Evolutionary conservation across 805 yeast species (phyloP), one percentile per base, ranked within the genome.

Genomic region (Saccharomycodes ludwigii): DNA sequence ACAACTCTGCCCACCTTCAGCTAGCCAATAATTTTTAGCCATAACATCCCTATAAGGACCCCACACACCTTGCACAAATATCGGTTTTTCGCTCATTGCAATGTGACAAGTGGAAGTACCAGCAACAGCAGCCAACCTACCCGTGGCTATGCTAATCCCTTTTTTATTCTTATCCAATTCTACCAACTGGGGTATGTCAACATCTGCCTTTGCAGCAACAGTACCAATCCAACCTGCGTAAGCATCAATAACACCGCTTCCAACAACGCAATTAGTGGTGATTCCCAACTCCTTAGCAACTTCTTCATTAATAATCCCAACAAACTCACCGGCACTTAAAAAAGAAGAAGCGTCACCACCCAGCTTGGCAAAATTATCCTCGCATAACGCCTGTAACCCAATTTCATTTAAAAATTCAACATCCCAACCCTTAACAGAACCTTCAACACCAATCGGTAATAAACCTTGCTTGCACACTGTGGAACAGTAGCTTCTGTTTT

Each of bases 161-260:
- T 35, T 34, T 22, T 54, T 50, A 25, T 59, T 60, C 27, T 62
- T 53, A 37, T 71, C 76, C 38, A 64, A 65, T 36, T 68, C 66
- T 4, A 61, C 62, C 39, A 66, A 57, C n/a, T 59, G 58, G 0
- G 72, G 71, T 33, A 75, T 65, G 19, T 66, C 51, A 4, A 59
- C 49, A 40, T 78, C 82, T 4, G 84, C 75, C 43, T 76, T 74
- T 1, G 94, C 94, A 18, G 96, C 98, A 37, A 88, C 95, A 1
- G 97, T 91, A 35, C 98, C 98, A 34, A 91, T 73, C 96, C 97
- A 91, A 27, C 98, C 98, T 4, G 97, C 94, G 51, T 91, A 91
- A 5, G 97, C 96, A 54, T 91, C 98, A 50, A 91, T 91, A 23
- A 91, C 94, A 50, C 95, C 96, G 1, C 93, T 76, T 6, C 95